A percentile compares a stretch with the other conserved stretches of the same genome.
These are phyloP conservation scores for Aspergillus fructus DNA, from an alignment of 2,329 filamentous ascomycete species.

Conservation along the genomic window DNA sequence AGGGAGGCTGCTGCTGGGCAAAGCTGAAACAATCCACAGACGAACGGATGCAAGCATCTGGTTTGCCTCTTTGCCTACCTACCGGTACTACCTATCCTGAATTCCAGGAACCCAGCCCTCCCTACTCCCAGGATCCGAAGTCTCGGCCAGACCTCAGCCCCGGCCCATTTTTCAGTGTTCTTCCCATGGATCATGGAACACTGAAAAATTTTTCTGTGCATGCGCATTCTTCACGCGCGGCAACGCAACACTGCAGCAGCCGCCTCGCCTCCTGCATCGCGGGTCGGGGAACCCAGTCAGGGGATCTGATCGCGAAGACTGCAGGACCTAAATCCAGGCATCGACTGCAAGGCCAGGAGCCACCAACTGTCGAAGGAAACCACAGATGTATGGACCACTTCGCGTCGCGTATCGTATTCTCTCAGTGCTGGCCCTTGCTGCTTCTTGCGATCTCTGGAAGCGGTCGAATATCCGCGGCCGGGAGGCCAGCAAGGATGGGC, in stretches of 20 bases:
- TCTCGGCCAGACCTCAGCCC: neutral
- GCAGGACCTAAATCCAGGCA: neutral
- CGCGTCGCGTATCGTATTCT: neutral
- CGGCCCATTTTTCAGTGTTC: neutral
- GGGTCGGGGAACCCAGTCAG: neutral
- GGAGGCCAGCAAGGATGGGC: neutral
- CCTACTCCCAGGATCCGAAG: neutral
- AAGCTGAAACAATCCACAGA: neutral
- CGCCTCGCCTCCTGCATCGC: neutral
- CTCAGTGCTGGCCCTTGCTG: neutral
- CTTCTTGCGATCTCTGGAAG: neutral
- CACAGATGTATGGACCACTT: neutral
- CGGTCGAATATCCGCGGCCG: neutral
- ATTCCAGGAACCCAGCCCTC: neutral
- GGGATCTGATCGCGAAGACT: neutral
- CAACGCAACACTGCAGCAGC: neutral
- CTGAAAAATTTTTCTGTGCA: neutral
- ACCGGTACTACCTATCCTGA: neutral
- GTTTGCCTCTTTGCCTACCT: neutral
- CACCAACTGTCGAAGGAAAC: neutral
- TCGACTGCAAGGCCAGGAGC: slow-evolving; percentile 2
- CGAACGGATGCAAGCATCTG: too few relatives aligned
- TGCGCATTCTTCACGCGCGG: slow-evolving; percentile 5
- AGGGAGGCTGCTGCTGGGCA: neutral
- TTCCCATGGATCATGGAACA: neutral